Evolutionary conservation across 495 filamentous ascomycete genomes (phyloP).

Genomic region (Hypomontagnella submonticulosa): DNA sequence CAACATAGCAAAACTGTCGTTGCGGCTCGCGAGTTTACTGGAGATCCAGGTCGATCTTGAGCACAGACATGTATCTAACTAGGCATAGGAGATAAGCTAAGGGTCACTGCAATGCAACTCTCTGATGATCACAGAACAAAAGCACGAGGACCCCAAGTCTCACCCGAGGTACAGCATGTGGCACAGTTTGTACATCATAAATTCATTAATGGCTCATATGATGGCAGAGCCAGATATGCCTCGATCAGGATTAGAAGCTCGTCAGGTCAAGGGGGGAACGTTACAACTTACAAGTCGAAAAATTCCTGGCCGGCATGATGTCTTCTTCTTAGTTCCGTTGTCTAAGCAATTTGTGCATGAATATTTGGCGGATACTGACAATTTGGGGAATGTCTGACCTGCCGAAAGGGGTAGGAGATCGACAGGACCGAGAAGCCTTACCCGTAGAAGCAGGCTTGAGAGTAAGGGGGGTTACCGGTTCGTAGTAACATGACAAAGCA

Average conservation of each 20-base stretch:
- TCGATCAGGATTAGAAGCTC: conserved; percentile 16
- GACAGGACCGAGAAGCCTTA: conserved; percentile 21
- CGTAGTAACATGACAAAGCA: conserved; percentile 25
- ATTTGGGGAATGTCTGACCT: conserved; percentile 33
- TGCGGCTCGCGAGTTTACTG: conserved; percentile 42
- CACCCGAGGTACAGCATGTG: conserved; percentile 24
- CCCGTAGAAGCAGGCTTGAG: conserved; percentile 29
- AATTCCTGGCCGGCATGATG: not conserved
- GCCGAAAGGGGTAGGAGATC: conserved; percentile 35
- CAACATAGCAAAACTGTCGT: conserved; percentile 29
- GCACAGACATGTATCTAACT: conserved; percentile 18
- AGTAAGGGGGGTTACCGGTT: conserved; percentile 24
- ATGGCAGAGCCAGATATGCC: conserved; percentile 11
- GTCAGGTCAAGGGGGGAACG: conserved; percentile 22
- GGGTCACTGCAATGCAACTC: conserved; percentile 42
- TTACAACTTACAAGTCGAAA: conserved; percentile 18
- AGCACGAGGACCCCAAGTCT: conserved; percentile 39
- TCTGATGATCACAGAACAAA: conserved; percentile 37
- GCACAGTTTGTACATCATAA: conserved; percentile 23
- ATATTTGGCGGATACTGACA: conserved; percentile 31
- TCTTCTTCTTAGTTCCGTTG: conserved; percentile 20
- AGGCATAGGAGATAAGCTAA: conserved; percentile 31
- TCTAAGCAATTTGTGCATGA: conserved; percentile 21
- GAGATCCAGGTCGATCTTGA: conserved; percentile 25
- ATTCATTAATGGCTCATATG: conserved; percentile 35